These are phyloP conservation scores for Trametes cingulata DNA, from an alignment of 768 basidiomycete genomes.

Conservation along the genomic window DNA sequence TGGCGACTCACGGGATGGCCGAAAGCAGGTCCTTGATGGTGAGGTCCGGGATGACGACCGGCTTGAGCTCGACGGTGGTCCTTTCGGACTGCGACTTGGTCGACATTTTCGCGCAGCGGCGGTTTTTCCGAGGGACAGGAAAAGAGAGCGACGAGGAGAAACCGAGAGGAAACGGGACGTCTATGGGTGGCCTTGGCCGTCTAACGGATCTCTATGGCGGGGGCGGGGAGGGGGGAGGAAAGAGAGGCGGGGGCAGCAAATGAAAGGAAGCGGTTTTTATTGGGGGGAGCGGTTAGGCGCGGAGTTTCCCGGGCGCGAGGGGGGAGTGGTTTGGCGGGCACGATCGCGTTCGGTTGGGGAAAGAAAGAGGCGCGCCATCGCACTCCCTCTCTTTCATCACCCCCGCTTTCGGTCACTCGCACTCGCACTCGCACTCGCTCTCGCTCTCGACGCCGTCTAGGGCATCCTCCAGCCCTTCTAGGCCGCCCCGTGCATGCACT, in stretches of 20 bases:
- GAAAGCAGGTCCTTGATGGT: slow-evolving; percentile 84
- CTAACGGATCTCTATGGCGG: slow-evolving; percentile 15
- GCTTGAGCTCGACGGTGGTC: slow-evolving; percentile 52
- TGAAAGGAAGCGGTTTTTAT: slow-evolving; percentile 14
- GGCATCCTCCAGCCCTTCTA: not conserved
- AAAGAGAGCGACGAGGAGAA: slow-evolving; percentile 5
- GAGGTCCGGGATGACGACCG: slow-evolving; percentile 76
- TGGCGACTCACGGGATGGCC: slow-evolving; percentile 70
- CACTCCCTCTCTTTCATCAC: not conserved
- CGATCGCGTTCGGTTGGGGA: not conserved
- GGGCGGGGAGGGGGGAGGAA: slow-evolving; percentile 6
- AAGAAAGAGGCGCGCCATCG: not conserved
- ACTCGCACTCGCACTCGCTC: too few relatives aligned
- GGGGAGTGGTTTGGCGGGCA: not conserved
- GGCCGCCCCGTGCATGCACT: not conserved
- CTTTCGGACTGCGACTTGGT: slow-evolving; percentile 16
- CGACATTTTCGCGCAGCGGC: slow-evolving; percentile 16
- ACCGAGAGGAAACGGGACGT: not conserved
- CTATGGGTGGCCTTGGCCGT: slow-evolving; percentile 15
- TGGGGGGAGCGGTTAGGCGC: slow-evolving; percentile 16
- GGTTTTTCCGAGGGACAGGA: not conserved
- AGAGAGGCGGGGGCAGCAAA: slow-evolving; percentile 19
- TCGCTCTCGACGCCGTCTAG: too few relatives aligned
- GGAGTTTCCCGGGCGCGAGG: slow-evolving; percentile 14
- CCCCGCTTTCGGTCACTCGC: not conserved